Percentiles rank a stretch among this genome's conserved stretches.
These are phyloP conservation scores for Acanthamoeba lenticulata DNA, from an alignment of 208 protist species.

Conservation along the genomic window DNA sequence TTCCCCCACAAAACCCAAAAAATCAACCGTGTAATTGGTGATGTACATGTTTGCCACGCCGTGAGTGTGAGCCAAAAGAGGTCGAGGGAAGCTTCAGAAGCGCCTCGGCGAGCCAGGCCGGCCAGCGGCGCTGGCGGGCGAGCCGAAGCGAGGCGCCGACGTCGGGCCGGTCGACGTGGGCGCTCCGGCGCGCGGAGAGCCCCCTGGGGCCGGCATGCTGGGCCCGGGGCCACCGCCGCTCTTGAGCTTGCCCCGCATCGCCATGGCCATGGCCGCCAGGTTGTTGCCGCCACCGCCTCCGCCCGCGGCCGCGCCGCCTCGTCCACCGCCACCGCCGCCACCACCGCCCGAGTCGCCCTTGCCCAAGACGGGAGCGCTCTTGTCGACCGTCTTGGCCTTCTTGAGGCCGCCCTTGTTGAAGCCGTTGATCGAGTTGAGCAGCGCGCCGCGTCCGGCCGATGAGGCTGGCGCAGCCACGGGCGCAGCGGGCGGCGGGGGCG, in stretches of 20 bases:
- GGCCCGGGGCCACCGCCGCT: not conserved
- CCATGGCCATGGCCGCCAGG: slow-evolving; percentile 13
- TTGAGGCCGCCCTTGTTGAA: slow-evolving; percentile 36
- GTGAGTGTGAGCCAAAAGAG: not conserved
- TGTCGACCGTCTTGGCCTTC: slow-evolving; percentile 23
- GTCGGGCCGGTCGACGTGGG: not conserved
- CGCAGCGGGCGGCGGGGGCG: not conserved
- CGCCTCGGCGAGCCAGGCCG: not conserved
- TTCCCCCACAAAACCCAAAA: too few species aligned
- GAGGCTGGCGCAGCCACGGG: not conserved
- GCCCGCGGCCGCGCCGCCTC: not conserved
- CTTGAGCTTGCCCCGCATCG: slow-evolving; percentile 7
- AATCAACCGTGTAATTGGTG: too few species aligned
- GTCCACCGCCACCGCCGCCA: not conserved
- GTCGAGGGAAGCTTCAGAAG: not conserved
- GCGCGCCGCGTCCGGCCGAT: not conserved
- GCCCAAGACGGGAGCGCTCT: not conserved
- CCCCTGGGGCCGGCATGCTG: not conserved
- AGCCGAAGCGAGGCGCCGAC: not conserved
- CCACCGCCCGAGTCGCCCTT: not conserved
- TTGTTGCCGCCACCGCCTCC: not conserved
- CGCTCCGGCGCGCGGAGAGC: not conserved
- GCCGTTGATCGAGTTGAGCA: slow-evolving; percentile 19
- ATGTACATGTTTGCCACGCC: not conserved
- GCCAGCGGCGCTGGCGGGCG: not conserved